Base-by-base conservation (phyloP, 208 protist species). In the Acanthamoeba healyi region DNA sequence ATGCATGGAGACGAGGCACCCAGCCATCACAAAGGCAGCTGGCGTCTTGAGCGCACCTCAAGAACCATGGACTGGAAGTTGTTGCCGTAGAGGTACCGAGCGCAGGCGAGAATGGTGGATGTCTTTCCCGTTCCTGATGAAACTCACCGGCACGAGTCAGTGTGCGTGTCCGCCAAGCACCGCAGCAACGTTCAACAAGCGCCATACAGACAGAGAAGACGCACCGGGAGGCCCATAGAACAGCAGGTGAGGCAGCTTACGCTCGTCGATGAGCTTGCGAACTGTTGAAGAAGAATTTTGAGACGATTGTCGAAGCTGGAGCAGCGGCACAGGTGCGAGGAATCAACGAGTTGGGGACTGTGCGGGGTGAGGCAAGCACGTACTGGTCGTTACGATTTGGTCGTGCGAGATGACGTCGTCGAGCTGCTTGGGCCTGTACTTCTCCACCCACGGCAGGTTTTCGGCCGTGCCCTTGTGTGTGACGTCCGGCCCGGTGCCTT, bases 141-240 rank as follows among this genome's bases (percentile, higher is more conserved):
- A n/a, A n/a, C n/a, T n/a, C n/a, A n/a, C n/a, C n/a, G n/a, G n/a
- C n/a, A n/a, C n/a, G n/a, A n/a, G n/a, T n/a, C n/a, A n/a, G n/a
- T n/a, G n/a, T n/a, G n/a, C n/a, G n/a, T n/a, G n/a, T n/a, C n/a
- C n/a, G n/a, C n/a, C n/a, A n/a, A n/a, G n/a, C n/a, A n/a, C n/a
- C n/a, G n/a, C n/a, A n/a, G n/a, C n/a, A n/a, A n/a, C n/a, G n/a
- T n/a, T n/a, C n/a, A n/a, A n/a, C n/a, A n/a, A n/a, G n/a, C n/a
- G n/a, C n/a, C n/a, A n/a, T 24, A 87, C 46, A 67, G 36, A 24
- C 24, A 9, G 4, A 4, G 70, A 44, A n/a, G 42, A 38, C 38
- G 70, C 42, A 61, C 95, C 98, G 0, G 99, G 98, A 12, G 99
- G 99, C 1, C 99, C 99, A 96, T 99, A 99, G 65, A 99, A 98